phyloP scores from a whole-genome alignment of 805 yeast species.

The Cyberlindnera bimundalis region DNA sequence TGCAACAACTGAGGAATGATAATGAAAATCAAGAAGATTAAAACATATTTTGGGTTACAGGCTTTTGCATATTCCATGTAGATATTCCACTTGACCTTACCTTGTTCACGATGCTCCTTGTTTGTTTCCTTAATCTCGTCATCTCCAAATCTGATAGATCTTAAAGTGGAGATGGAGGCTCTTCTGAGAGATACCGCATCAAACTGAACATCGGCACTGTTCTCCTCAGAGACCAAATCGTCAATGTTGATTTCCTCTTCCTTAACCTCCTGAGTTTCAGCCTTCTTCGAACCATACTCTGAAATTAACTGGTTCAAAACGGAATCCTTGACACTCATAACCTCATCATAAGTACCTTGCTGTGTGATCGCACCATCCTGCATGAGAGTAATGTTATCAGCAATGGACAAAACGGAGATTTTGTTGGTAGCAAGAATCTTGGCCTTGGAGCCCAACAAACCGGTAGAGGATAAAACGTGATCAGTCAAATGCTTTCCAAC shows the following conservation, averaged over 20 bases:
- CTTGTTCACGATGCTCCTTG: conserved; percentile 85
- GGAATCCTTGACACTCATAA: conserved; percentile 43
- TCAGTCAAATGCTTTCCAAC: conserved; percentile 84
- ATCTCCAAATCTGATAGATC: conserved; percentile 35
- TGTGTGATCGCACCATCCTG: conserved; percentile 66
- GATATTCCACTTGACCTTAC: conserved; percentile 86
- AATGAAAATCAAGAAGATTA: conserved; percentile 51
- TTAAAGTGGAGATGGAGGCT: conserved; percentile 56
- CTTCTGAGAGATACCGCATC: conserved; percentile 48
- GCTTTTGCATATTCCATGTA: conserved; percentile 84
- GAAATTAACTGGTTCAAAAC: conserved; percentile 50
- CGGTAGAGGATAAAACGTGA: conserved; percentile 78
- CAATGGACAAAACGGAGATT: conserved; percentile 74
- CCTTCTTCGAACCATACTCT: conserved; percentile 57
- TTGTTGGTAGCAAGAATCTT: conserved; percentile 83
- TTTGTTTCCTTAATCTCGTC: conserved; percentile 27
- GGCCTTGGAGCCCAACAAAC: conserved; percentile 71
- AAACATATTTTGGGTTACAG: conserved; percentile 68
- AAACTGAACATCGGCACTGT: conserved; percentile 29
- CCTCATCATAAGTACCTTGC: conserved; percentile 57
- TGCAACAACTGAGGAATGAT: conserved; percentile 56
- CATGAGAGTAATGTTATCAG: conserved; percentile 66
- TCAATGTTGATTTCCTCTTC: conserved; percentile 19
- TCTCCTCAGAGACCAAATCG: conserved; percentile 23
- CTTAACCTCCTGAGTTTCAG: conserved; percentile 19